Base-by-base conservation (phyloP, 2,329 filamentous ascomycete genomes). In the Trichoderma asperellum region DNA sequence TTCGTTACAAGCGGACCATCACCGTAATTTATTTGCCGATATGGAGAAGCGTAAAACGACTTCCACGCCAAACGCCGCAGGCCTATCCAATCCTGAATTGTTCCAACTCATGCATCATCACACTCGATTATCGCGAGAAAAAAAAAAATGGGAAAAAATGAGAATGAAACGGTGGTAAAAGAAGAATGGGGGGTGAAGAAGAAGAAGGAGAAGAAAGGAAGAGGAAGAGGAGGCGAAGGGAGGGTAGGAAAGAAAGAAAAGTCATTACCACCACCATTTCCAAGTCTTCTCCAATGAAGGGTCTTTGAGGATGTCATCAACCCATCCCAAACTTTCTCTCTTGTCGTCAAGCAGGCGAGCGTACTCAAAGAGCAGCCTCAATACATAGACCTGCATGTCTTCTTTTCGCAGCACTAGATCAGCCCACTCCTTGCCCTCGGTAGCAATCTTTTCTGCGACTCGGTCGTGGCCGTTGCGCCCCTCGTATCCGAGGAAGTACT, bases 341-440 rank as follows among this genome's bases (percentile, higher is more conserved):
- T 81, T 75, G 49, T 86, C 85, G 67, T 87, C 86, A 49, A 81
- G 78, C 14, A 90, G 74, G 21, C 88, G 80, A 6, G 84, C 89
- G 71, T 90, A 91, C 78, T 91, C 89, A 37, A 91, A 79, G 65
- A 91, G 78, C 72, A 94, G 75, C 55, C 91, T 81, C 66, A 90
- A 81, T 10, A 89, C 84, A 76, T 94, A 94, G 10, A 93, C 83
- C 74, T 88, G 85, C 90, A 93, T 92, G 75, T 93, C 91, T 74
- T 92, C 90, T 73, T 84, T 86, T 69, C 92, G 81, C 32, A 93
- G 80, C 8, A 91, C 91, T 75, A 81, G 86, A 71, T 88, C 86
- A 0, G 91, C 89, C 91, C 91, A 94, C 37, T 83, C 81, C 76
- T 89, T 88, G 2, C 91, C 91, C 4, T 85, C 86, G 55, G 81